Evolutionary conservation across 108 stramenopile genomes (phyloP).

Genomic region (Ochromonas danica): DNA sequence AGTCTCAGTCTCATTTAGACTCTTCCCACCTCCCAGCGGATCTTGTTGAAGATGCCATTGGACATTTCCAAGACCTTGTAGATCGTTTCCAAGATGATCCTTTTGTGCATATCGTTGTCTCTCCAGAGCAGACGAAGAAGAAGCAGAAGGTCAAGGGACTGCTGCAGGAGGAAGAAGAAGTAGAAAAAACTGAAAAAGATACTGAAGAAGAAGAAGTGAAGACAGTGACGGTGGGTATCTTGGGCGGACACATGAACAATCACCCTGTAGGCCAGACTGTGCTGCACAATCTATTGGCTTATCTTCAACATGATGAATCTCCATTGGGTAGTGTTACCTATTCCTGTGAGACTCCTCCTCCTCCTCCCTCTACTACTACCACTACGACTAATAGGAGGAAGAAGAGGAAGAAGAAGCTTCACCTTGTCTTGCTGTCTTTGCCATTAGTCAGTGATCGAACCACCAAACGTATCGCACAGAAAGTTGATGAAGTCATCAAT

Average conservation of each 20-base stretch:
- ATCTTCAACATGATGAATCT: too few relatives aligned
- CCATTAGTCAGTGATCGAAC: background rate
- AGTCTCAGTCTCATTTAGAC: background rate
- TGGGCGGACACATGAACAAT: conserved; percentile 29
- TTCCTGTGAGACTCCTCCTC: background rate
- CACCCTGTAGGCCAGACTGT: conserved; percentile 19
- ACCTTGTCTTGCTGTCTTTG: background rate
- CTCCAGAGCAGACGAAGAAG: background rate
- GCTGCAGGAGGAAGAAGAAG: background rate
- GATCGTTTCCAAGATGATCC: too few relatives aligned
- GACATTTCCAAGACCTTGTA: background rate
- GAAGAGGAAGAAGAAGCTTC: background rate
- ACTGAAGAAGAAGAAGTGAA: background rate
- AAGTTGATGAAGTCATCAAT: conserved; percentile 1
- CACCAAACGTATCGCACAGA: conserved; percentile 2
- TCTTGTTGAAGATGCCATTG: background rate
- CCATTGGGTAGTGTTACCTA: too few relatives aligned
- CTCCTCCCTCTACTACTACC: background rate
- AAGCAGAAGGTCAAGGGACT: background rate
- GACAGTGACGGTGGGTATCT: background rate
- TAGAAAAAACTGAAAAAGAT: background rate
- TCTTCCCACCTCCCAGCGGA: background rate
- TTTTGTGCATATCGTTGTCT: too few relatives aligned
- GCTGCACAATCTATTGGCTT: background rate
- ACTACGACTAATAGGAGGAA: background rate